Base-by-base conservation (phyloP, 345 rosid species). In the Mangifera indica region DNA sequence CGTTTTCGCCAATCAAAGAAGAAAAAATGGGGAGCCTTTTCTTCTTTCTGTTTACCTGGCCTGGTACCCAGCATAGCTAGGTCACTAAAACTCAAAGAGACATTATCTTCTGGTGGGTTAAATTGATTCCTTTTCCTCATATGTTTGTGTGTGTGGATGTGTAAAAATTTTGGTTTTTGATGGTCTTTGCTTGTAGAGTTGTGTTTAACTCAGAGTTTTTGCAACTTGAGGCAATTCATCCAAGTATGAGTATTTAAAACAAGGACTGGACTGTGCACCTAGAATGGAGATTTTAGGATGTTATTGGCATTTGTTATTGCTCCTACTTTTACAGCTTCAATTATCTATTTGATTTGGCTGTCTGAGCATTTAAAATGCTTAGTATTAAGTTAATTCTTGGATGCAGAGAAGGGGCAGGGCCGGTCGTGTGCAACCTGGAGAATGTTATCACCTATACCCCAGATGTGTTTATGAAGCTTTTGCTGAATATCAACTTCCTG, bases 401-500 rank as follows among this genome's bases (percentile, higher is more conserved):
- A 29, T 80, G 78, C 91, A 95, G 99, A 82, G 98, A 84, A 89
- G 84, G 78, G 98, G 99, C 63, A 86, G 99, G 81, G 99, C 98
- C 73, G 99, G 99, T 69, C 98, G 98, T 72, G 92, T 95, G 64
- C 92, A 87, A 80, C 89, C 97, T 42, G 98, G 99, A 3, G 96
- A 89, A 82, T 92, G 99, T 76, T 95, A 91, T 80, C 99, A 95
- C 77, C 80, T 95, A 2, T 95, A 95, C 70, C 99, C 99, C 21
- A 82, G 81, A 77, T 91, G 97, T 62, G 93, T 91, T 64, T 95
- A 89, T 81, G 98, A 91, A 53, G 97, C 99, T 72, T 95, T 95
- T 81, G 81, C 97, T 42, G 97, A 95, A 71, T 92, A 92, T 86
- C 98, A 95, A 82, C 98, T 95, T 80, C 99, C 98, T 10, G 99